Evolutionary conservation across 768 basidiomycete genomes (phyloP).

Genomic region (Leucocoprinus sp.): DNA sequence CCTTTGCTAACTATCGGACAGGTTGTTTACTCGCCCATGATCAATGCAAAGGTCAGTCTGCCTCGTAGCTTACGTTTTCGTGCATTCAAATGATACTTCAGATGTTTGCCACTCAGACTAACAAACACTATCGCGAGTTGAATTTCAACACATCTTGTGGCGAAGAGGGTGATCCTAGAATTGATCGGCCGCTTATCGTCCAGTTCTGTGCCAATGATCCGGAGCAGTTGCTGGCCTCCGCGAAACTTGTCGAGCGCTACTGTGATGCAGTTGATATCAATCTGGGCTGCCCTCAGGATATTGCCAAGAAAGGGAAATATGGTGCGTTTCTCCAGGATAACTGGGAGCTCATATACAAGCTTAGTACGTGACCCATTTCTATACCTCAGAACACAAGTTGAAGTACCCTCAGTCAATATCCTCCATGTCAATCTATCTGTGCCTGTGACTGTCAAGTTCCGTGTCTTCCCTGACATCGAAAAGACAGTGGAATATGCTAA

Average conservation of each 20-base stretch:
- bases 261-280: conserved; percentile 97
- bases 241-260: conserved; percentile 62
- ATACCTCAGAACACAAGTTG: background rate
- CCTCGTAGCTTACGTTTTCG: background rate
- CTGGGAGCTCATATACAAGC: conserved; percentile 78
- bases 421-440: conserved; percentile 76
- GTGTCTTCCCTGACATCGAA: conserved; percentile 78
- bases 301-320: conserved; percentile 80
- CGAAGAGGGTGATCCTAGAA: conserved; percentile 72
- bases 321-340: conserved; percentile 92
- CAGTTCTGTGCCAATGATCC: conserved; percentile 95
- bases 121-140: conserved; percentile 49
- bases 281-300: conserved; percentile 91
- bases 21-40: conserved; percentile 97
- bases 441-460: conserved; percentile 97
- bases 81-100: conserved; percentile 18
- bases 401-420: conserved; percentile 55
- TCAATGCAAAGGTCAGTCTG: conserved; percentile 71
- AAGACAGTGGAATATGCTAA: conserved; percentile 91
- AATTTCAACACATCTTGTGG: conserved; percentile 61
- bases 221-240: conserved; percentile 67
- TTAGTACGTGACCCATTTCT: conserved; percentile 43
- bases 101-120: conserved; percentile 53
- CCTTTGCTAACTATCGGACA: conserved; percentile 20
- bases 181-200: conserved; percentile 80